phyloP scores from a whole-genome alignment of 768 basidiomycete genomes.

The Termitomyces eurrhizus region DNA sequence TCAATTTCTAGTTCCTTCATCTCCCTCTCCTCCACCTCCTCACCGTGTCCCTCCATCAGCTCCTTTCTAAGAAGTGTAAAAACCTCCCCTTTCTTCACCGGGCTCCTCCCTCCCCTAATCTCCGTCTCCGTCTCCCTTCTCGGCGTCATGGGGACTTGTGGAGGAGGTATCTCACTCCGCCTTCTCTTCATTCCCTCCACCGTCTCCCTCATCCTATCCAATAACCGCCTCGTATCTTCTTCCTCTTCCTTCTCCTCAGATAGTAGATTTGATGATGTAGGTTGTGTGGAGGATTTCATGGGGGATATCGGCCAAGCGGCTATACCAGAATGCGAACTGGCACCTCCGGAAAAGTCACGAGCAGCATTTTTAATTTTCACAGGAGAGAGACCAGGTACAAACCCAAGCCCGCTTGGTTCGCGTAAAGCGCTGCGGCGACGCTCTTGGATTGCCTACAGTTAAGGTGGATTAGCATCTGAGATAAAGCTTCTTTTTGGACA shows the following conservation, averaged over 20 bases:
- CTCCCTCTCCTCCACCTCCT: not conserved
- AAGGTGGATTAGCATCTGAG: not conserved
- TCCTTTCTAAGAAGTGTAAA: conserved; percentile 1
- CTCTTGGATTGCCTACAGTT: conserved; percentile 54
- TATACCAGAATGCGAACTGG: not conserved
- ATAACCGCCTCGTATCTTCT: conserved; percentile 35
- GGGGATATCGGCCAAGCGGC: not conserved
- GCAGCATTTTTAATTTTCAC: conserved; percentile 20
- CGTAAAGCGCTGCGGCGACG: conserved; percentile 56
- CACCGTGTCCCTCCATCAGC: not conserved
- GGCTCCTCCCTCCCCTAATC: not conserved
- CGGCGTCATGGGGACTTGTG: conserved; percentile 11
- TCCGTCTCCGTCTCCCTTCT: not conserved
- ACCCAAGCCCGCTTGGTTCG: conserved; percentile 44
- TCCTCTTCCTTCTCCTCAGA: conserved; percentile 25
- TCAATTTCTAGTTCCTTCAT: not conserved
- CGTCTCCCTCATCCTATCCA: conserved; percentile 48
- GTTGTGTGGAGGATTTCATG: not conserved
- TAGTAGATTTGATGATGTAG: not conserved
- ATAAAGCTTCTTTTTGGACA: not conserved
- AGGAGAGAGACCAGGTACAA: conserved; percentile 39
- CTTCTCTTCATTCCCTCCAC: conserved; percentile 45
- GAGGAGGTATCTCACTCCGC: conserved; percentile 27
- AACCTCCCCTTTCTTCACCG: not conserved
- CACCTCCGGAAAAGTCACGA: not conserved